Evolutionary conservation across 2,329 filamentous ascomycete genomes (phyloP).

Genomic region (Xylaria hypoxylon): DNA sequence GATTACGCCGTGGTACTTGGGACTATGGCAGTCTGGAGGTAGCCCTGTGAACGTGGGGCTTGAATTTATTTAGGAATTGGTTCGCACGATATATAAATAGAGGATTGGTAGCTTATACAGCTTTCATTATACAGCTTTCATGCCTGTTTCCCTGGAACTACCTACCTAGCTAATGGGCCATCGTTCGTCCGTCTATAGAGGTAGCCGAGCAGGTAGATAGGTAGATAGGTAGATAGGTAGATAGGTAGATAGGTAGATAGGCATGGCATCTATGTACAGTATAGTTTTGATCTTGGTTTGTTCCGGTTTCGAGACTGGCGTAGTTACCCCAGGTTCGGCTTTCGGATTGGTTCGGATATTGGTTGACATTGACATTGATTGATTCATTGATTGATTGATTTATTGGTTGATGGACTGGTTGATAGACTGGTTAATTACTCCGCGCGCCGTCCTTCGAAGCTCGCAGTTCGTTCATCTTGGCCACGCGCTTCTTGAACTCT

Average conservation of each 20-base stretch:
- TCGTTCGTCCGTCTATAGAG: not conserved
- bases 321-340: not conserved
- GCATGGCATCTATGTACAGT: conserved; percentile 6
- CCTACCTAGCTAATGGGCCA: not conserved
- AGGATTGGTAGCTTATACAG: no score
- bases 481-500: conserved; percentile 98
- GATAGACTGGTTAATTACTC: conserved; percentile 75
- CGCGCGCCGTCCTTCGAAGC: conserved; percentile 84
- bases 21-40: not conserved
- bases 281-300: not conserved
- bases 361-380: not conserved
- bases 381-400: not conserved
- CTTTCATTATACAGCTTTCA: not conserved
- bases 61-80: not conserved
- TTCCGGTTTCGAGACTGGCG: not conserved
- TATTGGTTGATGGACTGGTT: not conserved
- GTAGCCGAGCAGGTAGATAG: not conserved
- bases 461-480: conserved; percentile 97
- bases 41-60: not conserved
- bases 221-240: not conserved
- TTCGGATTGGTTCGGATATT: not conserved
- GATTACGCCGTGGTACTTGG: not conserved
- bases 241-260: not conserved
- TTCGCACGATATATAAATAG: no score
- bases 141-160: not conserved